Evolutionary conservation across 306 rosid genomes (phyloP).

Genomic region (Cyclanthera cordifolia): DNA sequence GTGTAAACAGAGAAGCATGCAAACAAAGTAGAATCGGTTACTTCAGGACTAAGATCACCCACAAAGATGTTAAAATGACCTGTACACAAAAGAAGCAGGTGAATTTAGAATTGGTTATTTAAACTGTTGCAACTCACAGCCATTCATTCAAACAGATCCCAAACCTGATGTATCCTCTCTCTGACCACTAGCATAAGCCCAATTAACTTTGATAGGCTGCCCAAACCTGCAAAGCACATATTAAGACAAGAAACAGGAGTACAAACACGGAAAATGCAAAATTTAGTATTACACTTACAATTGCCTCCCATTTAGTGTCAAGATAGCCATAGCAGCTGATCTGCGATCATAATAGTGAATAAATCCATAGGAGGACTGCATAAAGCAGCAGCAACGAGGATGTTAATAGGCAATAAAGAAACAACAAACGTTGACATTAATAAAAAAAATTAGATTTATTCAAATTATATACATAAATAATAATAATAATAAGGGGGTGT

Average conservation of each 20-base stretch:
- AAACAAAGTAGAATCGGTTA: slow-evolving; percentile 89
- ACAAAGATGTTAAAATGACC: slow-evolving; percentile 94
- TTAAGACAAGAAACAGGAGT: slow-evolving; percentile 12
- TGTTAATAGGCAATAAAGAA: not conserved
- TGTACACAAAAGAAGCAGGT: slow-evolving; percentile 28
- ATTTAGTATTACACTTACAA: slow-evolving; percentile 43
- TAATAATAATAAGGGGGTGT: too few relatives aligned
- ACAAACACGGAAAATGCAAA: not conserved
- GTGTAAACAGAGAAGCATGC: slow-evolving; percentile 87
- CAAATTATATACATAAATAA: not conserved
- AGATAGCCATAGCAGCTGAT: slow-evolving; percentile 85
- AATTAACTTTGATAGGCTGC: slow-evolving; percentile 96
- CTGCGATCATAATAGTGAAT: slow-evolving; percentile 91
- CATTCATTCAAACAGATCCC: slow-evolving; percentile 3
- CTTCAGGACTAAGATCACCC: slow-evolving; percentile 98
- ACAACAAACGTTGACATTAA: too few relatives aligned
- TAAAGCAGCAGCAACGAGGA: slow-evolving; percentile 18
- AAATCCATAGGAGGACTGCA: slow-evolving; percentile 97
- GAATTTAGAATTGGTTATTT: not conserved
- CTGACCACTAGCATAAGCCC: slow-evolving; percentile 98
- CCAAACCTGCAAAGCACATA: slow-evolving; percentile 59
- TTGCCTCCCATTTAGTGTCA: slow-evolving; percentile 92
- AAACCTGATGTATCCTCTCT: slow-evolving; percentile 97
- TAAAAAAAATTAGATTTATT: not conserved
- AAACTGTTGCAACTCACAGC: not conserved